Base-by-base conservation (phyloP, 2,329 filamentous ascomycete species). In the Tolypocladium endophyticum region DNA sequence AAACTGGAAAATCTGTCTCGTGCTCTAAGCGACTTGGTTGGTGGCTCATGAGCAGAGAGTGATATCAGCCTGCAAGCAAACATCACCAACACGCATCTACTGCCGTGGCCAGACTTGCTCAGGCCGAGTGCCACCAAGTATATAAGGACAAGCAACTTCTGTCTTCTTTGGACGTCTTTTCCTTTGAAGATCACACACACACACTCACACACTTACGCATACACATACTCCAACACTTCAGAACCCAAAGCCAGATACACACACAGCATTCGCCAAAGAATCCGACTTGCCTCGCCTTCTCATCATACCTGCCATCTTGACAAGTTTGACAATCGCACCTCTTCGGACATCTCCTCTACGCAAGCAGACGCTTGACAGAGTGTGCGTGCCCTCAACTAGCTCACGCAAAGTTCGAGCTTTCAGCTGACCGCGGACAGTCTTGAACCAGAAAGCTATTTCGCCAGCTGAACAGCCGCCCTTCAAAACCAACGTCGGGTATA, bases 101-200 rank as follows among this genome's bases (percentile, higher is more conserved):
- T n/a, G 54, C 23, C 36, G 39, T 41, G 39, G 16, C 54, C 11
- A 39, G 23, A 9, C 54, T 8, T 33, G 28, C 18, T n/a, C 47
- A 9, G 18, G n/a, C 28, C 28, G 54, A 56, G 64, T 67, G 56
- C 67, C 64, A 64, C 64, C 64, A 61, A 61, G 62, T 69, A 69
- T 69, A 69, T 69, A 69, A 69, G 59, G 63, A 18, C 16, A 6
- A 20, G 47, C 16, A 33, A 8, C 47, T 52, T 52, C 47, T 52
- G 47, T 4, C 28, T 33, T 52, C 47, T n/a, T 52, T 33, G 28
- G n/a, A 33, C 23, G 28, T 7, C 23, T 30, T 11, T 28, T 47
- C 43, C 23, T 25, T 28, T 14, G 23, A 28, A 47, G 43, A 23
- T 25, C 43, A 28, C 23, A 25, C 45, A 50, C 41, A n/a, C 41